Conservation (phyloP, 2,329 filamentous ascomycete species). For the Colletotrichum graminicola region DNA sequence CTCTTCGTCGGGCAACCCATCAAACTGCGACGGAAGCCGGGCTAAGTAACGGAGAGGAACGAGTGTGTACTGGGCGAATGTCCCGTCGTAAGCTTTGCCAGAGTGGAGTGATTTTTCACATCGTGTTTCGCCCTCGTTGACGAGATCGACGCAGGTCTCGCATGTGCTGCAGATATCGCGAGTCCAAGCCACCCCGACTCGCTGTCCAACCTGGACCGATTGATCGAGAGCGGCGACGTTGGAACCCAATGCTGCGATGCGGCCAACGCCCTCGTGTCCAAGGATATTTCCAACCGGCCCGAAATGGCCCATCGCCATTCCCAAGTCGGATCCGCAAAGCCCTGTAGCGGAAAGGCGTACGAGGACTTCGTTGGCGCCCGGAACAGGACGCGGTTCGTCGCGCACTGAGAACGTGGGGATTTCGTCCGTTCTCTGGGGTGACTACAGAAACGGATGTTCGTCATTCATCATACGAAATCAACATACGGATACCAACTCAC, state of each 20-base stretch:
- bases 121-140: slow-evolving; percentile 52
- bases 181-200: slow-evolving; percentile 56
- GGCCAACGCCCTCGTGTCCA: slow-evolving; percentile 61
- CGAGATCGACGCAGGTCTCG: slow-evolving; percentile 47
- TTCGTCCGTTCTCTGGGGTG: not conserved
- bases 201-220: slow-evolving; percentile 48
- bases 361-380: slow-evolving; percentile 48
- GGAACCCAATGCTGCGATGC: slow-evolving; percentile 53
- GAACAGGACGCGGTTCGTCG: slow-evolving; percentile 22
- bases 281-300: slow-evolving; percentile 52
- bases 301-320: slow-evolving; percentile 53
- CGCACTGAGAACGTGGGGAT: slow-evolving; percentile 27
- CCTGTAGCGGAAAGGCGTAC: slow-evolving; percentile 52
- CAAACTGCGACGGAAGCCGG: slow-evolving; percentile 47
- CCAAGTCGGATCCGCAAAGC: slow-evolving; percentile 56
- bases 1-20: slow-evolving; percentile 49
- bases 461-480: not conserved
- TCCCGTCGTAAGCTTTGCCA: slow-evolving; percentile 52
- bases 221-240: slow-evolving; percentile 47
- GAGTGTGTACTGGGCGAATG: slow-evolving; percentile 55
- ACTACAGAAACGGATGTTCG: not conserved
- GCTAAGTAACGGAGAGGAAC: slow-evolving; percentile 52
- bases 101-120: slow-evolving; percentile 52
- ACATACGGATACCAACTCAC: not conserved
- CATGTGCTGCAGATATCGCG: slow-evolving; percentile 53